Percentiles rank a stretch among this genome's conserved stretches.
Conservation (phyloP, 352 stramenopile species). For the Phytophthora cactorum region DNA sequence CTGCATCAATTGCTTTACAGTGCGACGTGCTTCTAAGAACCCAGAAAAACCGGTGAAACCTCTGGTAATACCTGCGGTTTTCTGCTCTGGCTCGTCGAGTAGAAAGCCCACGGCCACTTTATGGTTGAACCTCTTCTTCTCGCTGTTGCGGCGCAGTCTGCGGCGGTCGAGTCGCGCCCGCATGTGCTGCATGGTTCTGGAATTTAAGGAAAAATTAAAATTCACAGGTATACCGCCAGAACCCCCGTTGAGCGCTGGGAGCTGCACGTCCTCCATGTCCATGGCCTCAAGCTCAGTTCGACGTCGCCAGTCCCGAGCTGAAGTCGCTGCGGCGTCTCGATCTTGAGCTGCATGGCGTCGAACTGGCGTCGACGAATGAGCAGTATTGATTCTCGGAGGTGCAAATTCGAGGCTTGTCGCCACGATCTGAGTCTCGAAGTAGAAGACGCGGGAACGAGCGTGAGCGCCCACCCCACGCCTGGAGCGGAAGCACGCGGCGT, state of each 20-base stretch:
- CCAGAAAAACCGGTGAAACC: constrained; percentile 17
- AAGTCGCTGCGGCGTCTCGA: constrained; percentile 9
- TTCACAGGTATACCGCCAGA: constrained; percentile 20
- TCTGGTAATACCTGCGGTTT: background rate
- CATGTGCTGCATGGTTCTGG: constrained; percentile 49
- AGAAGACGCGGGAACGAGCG: constrained; percentile 43
- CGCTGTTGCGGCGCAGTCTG: constrained; percentile 32
- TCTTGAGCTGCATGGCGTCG: constrained; percentile 12
- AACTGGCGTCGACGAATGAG: constrained; percentile 4
- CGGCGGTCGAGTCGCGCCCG: constrained; percentile 47
- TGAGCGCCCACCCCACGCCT: constrained; percentile 26
- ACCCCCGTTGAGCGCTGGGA: background rate
- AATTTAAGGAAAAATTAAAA: constrained; percentile 56
- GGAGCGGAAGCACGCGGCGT: constrained; percentile 61
- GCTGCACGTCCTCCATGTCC: constrained; percentile 32
- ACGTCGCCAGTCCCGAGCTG: constrained; percentile 15
- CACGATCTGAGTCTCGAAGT: constrained; percentile 62
- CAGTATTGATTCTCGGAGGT: constrained; percentile 24
- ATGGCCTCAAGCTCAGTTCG: constrained; percentile 30
- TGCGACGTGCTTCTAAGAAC: constrained; percentile 21
- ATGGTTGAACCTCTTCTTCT: constrained; percentile 50
- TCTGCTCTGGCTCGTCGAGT: constrained; percentile 30
- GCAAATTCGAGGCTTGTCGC: constrained; percentile 41
- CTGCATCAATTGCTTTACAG: constrained; percentile 39
- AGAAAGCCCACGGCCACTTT: constrained; percentile 59